Evolutionary conservation across 2,329 filamentous ascomycete genomes (phyloP), one percentile per base, ranked within the genome.

Genomic region (Alternaria novae-zelandiae): DNA sequence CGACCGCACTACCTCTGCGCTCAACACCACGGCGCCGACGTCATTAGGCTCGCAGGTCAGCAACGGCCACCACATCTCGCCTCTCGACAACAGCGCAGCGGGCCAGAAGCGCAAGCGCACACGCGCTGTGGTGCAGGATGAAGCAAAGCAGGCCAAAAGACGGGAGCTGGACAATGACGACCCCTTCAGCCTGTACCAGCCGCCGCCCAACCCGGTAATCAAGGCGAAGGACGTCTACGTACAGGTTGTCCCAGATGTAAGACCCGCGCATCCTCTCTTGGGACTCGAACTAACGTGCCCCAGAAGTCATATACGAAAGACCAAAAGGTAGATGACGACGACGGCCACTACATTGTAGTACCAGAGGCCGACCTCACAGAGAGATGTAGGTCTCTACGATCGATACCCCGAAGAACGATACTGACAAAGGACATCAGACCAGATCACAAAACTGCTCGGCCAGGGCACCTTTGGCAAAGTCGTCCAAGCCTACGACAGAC

Each of bases 381-480:
- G 47, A 87, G 93, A 87, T 99, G 94, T 36, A 36, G 15, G 32
- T 36, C 15, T 36, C 15, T n/a, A 9, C 32, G 4, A 36, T n/a
- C 15, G 10, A 36, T 36, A 36, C 32, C 32, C 41, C 15, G 11
- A 7, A 13, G 25, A 4, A 15, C 28, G 23, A 26, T 62, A 53
- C 70, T 77, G 56, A 76, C 69, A 56, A 56, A 47, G 11, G 41
- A 21, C 11, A 28, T 25, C 70, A 97, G 94, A 98, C 80, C 89
- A 92, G 82, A 95, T 99, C 72, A 86, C 91, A 65, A 94, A 93
- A 72, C 86, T 98, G 26, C 90, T 99, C 12, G 96, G 96, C 21
- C 96, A 99, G 82, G 96, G 96, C 67, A 99, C 96, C 0, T 99
- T 99, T 78, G 96, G 96, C 76, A 99, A 99, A 81, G 96, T 99